Conservation (phyloP, 179 eudicot genomes). For the Heliamphora pulchella region DNA sequence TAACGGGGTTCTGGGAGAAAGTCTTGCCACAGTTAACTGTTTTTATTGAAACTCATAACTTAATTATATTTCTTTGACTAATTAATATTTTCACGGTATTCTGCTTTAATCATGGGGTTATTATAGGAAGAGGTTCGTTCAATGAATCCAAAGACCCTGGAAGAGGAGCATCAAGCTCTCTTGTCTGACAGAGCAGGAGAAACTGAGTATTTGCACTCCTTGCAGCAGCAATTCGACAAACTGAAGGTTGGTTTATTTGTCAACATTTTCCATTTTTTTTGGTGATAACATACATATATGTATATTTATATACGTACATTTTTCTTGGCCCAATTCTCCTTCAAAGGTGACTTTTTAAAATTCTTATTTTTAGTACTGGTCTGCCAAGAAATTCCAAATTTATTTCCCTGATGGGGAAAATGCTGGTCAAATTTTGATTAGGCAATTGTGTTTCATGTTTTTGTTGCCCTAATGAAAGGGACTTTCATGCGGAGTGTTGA, state of each 20-base stretch:
- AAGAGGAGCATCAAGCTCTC: slow-evolving; percentile 62
- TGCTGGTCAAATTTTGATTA: too few species aligned
- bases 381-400: too few species aligned
- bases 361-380: too few species aligned
- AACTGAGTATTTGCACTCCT: slow-evolving; percentile 51
- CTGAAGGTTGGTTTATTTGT: slow-evolving; percentile 42
- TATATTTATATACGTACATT: too few species aligned
- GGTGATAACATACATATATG: not conserved
- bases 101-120: slow-evolving; percentile 9
- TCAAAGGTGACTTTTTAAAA: too few species aligned
- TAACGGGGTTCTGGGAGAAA: not conserved
- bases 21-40: not conserved
- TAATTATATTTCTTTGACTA: not conserved
- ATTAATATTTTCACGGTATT: slow-evolving; percentile 3
- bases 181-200: slow-evolving; percentile 68
- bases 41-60: not conserved
- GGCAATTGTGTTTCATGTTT: too few species aligned
- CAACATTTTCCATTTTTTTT: not conserved
- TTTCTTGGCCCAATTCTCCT: too few species aligned
- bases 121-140: slow-evolving; percentile 56
- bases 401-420: too few species aligned
- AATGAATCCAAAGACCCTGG: slow-evolving; percentile 43
- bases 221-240: slow-evolving; percentile 50
- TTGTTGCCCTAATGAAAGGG: too few species aligned
- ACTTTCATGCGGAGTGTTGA: too few species aligned